Base-by-base conservation (phyloP, 805 yeast genomes). In the Tetrapisispora taiwanensis region DNA sequence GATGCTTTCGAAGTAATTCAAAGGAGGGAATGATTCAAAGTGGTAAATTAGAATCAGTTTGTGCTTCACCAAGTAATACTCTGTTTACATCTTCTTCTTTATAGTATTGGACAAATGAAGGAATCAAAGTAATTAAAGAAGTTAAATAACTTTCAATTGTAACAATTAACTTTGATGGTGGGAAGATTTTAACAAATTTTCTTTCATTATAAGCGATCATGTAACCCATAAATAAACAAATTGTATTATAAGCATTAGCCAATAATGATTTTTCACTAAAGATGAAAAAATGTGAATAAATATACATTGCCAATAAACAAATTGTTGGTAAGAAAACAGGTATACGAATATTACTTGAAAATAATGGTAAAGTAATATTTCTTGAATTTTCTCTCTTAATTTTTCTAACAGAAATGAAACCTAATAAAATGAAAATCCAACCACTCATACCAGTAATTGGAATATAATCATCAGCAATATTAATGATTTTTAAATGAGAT, bases 391-490 rank as follows among this genome's bases (percentile, higher is more conserved):
- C 20, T 15, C 6, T 24, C 2, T 20, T n/a, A 15, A n/a, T 36
- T 26, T 10, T 36, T 17, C 40, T 37, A n/a, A 37, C 15, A 5
- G 40, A 10, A 33, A 67, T 74, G 63, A 72, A 83, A 4, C 80
- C 76, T 45, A 76, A 54, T 53, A 86, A 74, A 42, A 86, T 73
- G 57, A 85, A 85, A 27, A 75, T 74, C 76, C 88, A 75, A 1
- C 81, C 94, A 42, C 85, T 76, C 24, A 87, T 73, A 1, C 95
- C 95, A 18, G 79, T 60, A 1, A 78, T 80, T 37, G 40, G 40
- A 17, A 37, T 26, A 27, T 37, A 37, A 15, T 27, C 30, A 26
- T 37, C 26, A 4, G 26, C 9, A 10, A 27, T 17, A n/a, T 37
- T 26, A 14, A 37, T 37, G 12, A 73, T 67, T 1, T 73, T 65